A percentile compares a stretch with the other conserved stretches of the same genome.
These are phyloP conservation scores for barrel medic (Medicago truncatula) DNA, from an alignment of 306 rosid species.

Conservation along the genomic window MtrunA17r5.0-ANR NC_053045.1:56495001-56495500, in stretches of 20 bases:
- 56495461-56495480: conserved; percentile 35
- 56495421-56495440: conserved; percentile 19
- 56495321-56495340: conserved; percentile 16
- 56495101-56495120: too few species aligned
- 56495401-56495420: conserved; percentile 16
- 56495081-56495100: conserved; percentile 7
- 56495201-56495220: too few species aligned
- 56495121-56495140: too few species aligned
- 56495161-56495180: too few species aligned
- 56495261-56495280: conserved; percentile 13
- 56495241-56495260: not conserved
- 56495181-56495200: too few species aligned
- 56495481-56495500: conserved; percentile 65
- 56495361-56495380: conserved; percentile 9
- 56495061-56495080: conserved; percentile 7
- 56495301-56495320: conserved; percentile 8
- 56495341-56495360: conserved; percentile 20
- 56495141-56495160: too few species aligned
- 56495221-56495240: not conserved
- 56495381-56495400: not conserved
- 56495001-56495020: conserved; percentile 21
- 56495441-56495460: conserved; percentile 34
- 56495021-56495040: conserved; percentile 12
- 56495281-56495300: conserved; percentile 1
- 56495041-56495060: conserved; percentile 7